These are phyloP conservation scores for Cucurbitaria berberidis DNA, from an alignment of 2,329 filamentous ascomycete species.

Conservation along the genomic window DNA sequence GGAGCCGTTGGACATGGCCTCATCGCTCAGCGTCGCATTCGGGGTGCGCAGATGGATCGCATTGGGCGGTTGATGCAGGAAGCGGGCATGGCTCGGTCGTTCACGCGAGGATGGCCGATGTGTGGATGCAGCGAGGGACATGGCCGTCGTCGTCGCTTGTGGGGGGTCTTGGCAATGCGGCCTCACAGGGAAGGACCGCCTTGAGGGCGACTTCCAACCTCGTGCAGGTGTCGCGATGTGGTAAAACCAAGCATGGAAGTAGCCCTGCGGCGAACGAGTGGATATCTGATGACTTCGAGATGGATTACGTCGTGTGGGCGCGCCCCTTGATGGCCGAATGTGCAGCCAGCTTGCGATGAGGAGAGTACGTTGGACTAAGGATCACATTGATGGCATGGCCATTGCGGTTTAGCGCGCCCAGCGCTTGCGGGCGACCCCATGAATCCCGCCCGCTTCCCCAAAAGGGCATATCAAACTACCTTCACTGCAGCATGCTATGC, in stretches of 20 bases:
- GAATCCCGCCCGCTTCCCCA: not conserved
- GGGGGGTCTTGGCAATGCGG: conserved; percentile 44
- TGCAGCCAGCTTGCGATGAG: conserved; percentile 32
- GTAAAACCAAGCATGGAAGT: conserved; percentile 49
- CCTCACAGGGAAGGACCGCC: conserved; percentile 48
- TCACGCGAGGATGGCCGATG: conserved; percentile 50
- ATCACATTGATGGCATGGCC: conserved; percentile 11
- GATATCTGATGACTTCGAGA: conserved; percentile 40
- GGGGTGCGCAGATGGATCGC: conserved; percentile 50
- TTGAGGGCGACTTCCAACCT: conserved; percentile 49
- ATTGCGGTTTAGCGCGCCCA: conserved; percentile 3
- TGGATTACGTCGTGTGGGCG: conserved; percentile 40
- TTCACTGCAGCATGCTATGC: too few relatives aligned
- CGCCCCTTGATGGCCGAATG: conserved; percentile 45
- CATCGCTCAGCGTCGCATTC: conserved; percentile 53
- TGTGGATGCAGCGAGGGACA: conserved; percentile 47
- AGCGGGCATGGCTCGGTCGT: conserved; percentile 52
- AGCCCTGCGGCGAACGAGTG: conserved; percentile 37
- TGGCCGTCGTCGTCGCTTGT: conserved; percentile 42
- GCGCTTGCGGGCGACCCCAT: not conserved
- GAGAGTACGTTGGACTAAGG: conserved; percentile 20
- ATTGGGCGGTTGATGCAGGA: conserved; percentile 43
- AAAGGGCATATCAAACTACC: not conserved
- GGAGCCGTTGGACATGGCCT: conserved; percentile 49
- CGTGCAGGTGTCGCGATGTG: conserved; percentile 49